phyloP scores from a whole-genome alignment of 2,329 filamentous ascomycete genomes.

The Orbilia javanica region DNA sequence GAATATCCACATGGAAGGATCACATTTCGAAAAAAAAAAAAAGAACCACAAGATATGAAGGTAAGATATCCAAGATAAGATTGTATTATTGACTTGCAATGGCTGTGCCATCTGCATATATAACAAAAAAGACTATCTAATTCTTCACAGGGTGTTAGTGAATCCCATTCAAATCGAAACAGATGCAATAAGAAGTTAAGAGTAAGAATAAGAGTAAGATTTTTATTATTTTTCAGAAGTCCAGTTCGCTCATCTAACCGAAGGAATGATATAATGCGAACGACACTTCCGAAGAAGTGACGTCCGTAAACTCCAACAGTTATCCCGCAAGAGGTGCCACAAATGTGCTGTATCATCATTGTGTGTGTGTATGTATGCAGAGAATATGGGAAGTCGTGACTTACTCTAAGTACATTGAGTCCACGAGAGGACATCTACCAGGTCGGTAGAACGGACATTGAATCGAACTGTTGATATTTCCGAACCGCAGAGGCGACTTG shows the following conservation, averaged over 20 bases:
- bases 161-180: conserved; percentile 1
- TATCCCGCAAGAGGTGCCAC: conserved; percentile 59
- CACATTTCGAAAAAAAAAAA: not conserved
- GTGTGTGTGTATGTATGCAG: not conserved
- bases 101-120: too few relatives aligned
- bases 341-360: conserved; percentile 54
- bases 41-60: too few relatives aligned
- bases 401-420: conserved; percentile 4
- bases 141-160: not conserved
- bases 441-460: not conserved
- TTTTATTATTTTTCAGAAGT: conserved; percentile 40
- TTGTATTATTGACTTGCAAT: too few relatives aligned
- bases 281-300: conserved; percentile 25
- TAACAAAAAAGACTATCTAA: not conserved
- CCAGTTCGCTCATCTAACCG: conserved; percentile 58
- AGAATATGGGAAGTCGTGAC: not conserved
- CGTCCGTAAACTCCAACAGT: conserved; percentile 26
- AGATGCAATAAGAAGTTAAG: not conserved
- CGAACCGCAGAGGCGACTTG: not conserved
- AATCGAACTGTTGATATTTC: not conserved
- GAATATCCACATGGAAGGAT: not conserved
- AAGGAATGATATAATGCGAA: conserved; percentile 34
- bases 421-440: too few relatives aligned
- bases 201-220: conserved; percentile 4
- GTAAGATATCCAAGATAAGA: too few relatives aligned